phyloP scores from a whole-genome alignment of 805 yeast genomes.

The Cephaloascus albidus region DNA sequence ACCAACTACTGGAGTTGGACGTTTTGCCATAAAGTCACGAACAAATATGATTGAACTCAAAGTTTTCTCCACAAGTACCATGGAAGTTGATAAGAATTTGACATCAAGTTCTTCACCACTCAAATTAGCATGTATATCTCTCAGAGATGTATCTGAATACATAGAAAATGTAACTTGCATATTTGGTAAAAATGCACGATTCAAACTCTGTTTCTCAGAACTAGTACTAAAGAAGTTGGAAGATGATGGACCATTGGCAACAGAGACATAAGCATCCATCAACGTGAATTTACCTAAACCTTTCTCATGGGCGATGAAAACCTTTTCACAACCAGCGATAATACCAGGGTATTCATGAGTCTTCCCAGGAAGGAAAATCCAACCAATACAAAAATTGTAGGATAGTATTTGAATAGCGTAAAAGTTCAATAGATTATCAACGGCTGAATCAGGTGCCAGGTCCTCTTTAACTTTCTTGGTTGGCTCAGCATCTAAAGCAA shows the following conservation, averaged over 20 bases:
- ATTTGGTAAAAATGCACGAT: slow-evolving; percentile 60
- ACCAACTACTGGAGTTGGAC: slow-evolving; percentile 1
- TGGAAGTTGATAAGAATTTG: slow-evolving; percentile 46
- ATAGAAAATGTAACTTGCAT: slow-evolving; percentile 48
- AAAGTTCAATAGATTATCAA: slow-evolving; percentile 17
- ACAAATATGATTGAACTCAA: slow-evolving; percentile 36
- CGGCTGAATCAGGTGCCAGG: neutral
- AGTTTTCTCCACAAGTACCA: slow-evolving; percentile 43
- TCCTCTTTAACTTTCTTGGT: neutral
- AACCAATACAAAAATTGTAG: slow-evolving; percentile 65
- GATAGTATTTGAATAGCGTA: slow-evolving; percentile 51
- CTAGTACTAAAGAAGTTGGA: slow-evolving; percentile 36
- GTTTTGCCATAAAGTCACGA: slow-evolving; percentile 20
- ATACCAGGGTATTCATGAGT: slow-evolving; percentile 52
- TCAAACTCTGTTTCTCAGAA: slow-evolving; percentile 37
- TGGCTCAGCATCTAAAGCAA: neutral
- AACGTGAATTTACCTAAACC: slow-evolving; percentile 59
- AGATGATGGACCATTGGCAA: slow-evolving; percentile 53
- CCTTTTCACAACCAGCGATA: slow-evolving; percentile 68
- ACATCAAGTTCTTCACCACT: slow-evolving; percentile 67
- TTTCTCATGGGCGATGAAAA: slow-evolving; percentile 56
- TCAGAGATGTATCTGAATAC: slow-evolving; percentile 13
- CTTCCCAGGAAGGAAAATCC: slow-evolving; percentile 43
- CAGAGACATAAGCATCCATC: slow-evolving; percentile 59
- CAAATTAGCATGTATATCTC: slow-evolving; percentile 38